phyloP scores from a whole-genome alignment of 139 green algal genomes.

The Micromonas pusilla region DNA sequence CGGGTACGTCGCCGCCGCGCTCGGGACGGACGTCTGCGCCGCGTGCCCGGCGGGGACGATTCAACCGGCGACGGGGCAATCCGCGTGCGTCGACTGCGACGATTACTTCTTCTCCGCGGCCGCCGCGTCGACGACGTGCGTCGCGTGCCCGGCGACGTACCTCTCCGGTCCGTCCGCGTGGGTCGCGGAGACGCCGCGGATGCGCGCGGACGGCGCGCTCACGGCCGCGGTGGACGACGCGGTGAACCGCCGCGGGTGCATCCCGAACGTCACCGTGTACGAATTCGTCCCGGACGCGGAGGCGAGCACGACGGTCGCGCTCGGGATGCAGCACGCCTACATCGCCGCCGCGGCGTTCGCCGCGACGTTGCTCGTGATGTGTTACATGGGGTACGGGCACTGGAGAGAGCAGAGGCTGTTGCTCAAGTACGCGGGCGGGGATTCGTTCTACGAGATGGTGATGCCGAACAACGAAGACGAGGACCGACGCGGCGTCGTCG shows the following conservation, averaged over 20 bases:
- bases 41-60: not conserved
- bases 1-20: not conserved
- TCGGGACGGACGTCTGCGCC: not conserved
- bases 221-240: not conserved
- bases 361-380: not conserved
- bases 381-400: not conserved
- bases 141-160: not conserved
- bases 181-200: not conserved
- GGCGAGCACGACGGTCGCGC: not conserved
- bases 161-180: not conserved
- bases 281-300: not conserved
- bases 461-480: not conserved
- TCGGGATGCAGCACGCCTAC: not conserved
- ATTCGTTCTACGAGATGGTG: slow-evolving; percentile 15
- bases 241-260: not conserved
- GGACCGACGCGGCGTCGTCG: not conserved
- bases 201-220: not conserved
- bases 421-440: slow-evolving; percentile 7
- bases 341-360: not conserved
- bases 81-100: not conserved
- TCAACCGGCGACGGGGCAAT: not conserved
- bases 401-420: not conserved
- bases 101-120: not conserved
- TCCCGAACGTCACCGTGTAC: not conserved
- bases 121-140: not conserved